Evolutionary conservation across 2,329 filamentous ascomycete genomes (phyloP).

Genomic region (Gyromitra esculenta): DNA sequence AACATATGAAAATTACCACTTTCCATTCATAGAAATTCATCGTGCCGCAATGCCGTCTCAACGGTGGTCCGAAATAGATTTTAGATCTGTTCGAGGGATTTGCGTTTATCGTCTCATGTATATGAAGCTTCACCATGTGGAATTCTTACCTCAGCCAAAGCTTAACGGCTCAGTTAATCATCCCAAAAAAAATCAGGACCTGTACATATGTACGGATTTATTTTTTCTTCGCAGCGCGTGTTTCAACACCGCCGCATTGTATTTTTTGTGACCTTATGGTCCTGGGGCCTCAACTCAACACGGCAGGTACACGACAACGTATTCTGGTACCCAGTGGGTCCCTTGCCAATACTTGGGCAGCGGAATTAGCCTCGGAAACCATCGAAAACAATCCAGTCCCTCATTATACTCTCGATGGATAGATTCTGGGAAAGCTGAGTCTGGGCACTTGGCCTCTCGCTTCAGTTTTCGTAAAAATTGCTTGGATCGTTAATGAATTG

Average conservation of each 20-base stretch:
- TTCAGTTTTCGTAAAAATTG: neutral
- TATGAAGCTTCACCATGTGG: neutral
- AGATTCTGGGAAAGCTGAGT: neutral
- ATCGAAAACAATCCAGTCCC: neutral
- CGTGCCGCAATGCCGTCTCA: constrained; percentile 11
- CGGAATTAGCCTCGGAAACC: neutral
- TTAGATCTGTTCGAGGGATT: constrained; percentile 15
- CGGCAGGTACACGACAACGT: constrained; percentile 29
- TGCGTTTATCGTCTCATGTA: neutral
- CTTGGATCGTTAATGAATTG: neutral
- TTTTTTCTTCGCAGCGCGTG: constrained; percentile 15
- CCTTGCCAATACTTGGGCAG: neutral
- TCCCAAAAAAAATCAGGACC: constrained; percentile 13
- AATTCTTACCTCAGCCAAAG: constrained; percentile 23
- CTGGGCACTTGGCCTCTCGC: neutral
- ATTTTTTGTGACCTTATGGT: constrained; percentile 15
- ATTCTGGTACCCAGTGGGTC: no score
- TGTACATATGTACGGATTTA: constrained; percentile 7
- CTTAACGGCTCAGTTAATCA: constrained; percentile 10
- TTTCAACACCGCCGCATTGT: constrained; percentile 36
- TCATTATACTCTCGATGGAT: neutral
- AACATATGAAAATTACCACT: neutral
- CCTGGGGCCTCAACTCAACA: constrained; percentile 30
- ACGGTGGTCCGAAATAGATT: constrained; percentile 10
- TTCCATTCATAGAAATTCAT: constrained; percentile 6